Evolutionary conservation across 768 basidiomycete genomes (phyloP).

Genomic region (Xerocomus brunneocitrinus): DNA sequence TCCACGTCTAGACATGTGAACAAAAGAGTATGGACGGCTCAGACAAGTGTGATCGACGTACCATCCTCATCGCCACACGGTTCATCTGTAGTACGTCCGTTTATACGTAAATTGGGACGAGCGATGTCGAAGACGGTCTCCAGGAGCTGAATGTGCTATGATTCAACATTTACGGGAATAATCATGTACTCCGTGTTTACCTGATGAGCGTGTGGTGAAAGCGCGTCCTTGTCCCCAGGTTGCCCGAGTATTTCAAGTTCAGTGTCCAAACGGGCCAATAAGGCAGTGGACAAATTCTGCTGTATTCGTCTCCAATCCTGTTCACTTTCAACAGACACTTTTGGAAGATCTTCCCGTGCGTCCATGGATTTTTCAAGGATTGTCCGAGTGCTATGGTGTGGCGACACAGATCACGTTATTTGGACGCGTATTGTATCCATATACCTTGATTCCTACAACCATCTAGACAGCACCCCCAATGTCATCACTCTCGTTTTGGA

Average conservation of each 20-base stretch:
- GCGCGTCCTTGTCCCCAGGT: conserved; percentile 40
- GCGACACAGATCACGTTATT: background rate
- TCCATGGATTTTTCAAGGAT: conserved; percentile 13
- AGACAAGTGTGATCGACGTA: conserved; percentile 20
- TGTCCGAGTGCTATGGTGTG: too few species aligned
- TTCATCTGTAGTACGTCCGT: conserved; percentile 71
- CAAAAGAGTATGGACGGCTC: background rate
- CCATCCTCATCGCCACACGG: conserved; percentile 54
- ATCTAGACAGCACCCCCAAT: conserved; percentile 24
- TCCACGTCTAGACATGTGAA: conserved; percentile 51
- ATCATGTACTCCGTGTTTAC: conserved; percentile 30
- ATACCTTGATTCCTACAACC: background rate
- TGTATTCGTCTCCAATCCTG: conserved; percentile 65
- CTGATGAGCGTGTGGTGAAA: conserved; percentile 48
- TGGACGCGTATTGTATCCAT: background rate
- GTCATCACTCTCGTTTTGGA: conserved; percentile 75
- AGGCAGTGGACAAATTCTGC: conserved; percentile 45
- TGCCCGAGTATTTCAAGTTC: conserved; percentile 40
- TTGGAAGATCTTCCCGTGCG: conserved; percentile 40
- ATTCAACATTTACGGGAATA: conserved; percentile 1
- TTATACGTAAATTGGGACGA: conserved; percentile 71
- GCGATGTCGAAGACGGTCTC: conserved; percentile 59
- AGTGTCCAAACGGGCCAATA: conserved; percentile 43
- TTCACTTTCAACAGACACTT: conserved; percentile 61
- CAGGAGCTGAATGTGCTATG: conserved; percentile 42